Evolutionary conservation across 345 rosid species (phyloP).

Genomic region (Syzygium oleosum): DNA sequence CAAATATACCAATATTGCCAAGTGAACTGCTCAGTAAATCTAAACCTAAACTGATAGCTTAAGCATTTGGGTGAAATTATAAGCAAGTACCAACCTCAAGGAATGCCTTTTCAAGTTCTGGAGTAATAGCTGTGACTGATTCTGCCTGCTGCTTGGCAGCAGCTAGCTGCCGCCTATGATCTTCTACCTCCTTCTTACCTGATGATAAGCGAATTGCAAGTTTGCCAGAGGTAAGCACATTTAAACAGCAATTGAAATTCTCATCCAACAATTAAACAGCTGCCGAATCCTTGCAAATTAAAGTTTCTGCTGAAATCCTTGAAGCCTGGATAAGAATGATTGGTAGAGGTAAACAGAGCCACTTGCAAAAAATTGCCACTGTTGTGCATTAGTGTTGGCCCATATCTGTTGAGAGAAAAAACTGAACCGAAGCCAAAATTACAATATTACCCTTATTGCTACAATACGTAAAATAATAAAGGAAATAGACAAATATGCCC

Average conservation of each 20-base stretch:
- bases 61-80: not conserved
- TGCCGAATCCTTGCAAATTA: not conserved
- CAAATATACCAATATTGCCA: not conserved
- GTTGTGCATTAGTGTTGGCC: not conserved
- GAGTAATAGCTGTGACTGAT: constrained; percentile 64
- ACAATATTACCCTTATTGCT: too few relatives aligned
- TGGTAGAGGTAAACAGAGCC: not conserved
- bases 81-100: constrained; percentile 43
- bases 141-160: constrained; percentile 80
- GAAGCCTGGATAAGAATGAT: not conserved
- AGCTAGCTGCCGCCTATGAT: constrained; percentile 32
- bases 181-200: constrained; percentile 68
- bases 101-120: constrained; percentile 68
- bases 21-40: not conserved
- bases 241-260: not conserved
- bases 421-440: too few relatives aligned
- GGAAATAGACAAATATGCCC: too few relatives aligned
- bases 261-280: not conserved
- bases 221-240: not conserved
- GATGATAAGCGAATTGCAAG: not conserved
- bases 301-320: not conserved
- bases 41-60: not conserved
- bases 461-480: too few relatives aligned
- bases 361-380: not conserved
- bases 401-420: not conserved